Base-by-base conservation (phyloP, 305 asterid genomes). In the Fraxinus sp. region DNA sequence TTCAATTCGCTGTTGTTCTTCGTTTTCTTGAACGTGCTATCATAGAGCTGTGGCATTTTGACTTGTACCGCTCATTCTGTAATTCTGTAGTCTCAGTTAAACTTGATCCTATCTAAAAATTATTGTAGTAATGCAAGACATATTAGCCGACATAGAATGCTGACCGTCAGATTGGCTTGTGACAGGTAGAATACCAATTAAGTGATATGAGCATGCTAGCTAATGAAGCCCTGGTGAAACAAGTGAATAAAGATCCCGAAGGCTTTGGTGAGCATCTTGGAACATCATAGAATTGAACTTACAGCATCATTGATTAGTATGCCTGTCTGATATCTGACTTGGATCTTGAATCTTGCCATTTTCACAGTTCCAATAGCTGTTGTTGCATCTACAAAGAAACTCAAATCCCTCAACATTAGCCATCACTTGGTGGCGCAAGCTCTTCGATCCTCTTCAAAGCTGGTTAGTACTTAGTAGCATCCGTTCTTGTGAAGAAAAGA, bases 131-230 rank as follows among this genome's bases (percentile, higher is more conserved):
- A 28, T 32, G 22, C 18, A 30, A 26, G 74, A 28, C 18, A 24
- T 68, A 26, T 2, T 26, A 68, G 11, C 26, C 33, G 32, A 22
- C 71, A 20, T 62, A 62, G 32, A 62, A 62, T 62, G 14, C 71
- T 20, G 32, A 62, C 71, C 28, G 22, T 62, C 72, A 24, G 35
- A 26, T 26, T 35, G 74, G 71, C 32, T 7, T 62, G 46, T 20
- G 73, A 32, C 90, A 94, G 98, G 97, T 93, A 78, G 98, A 95
- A 78, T 95, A 94, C 85, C 95, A 94, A 86, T 93, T 94, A 68
- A 94, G 97, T 80, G 98, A 94, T 85, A 90, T 92, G 97, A 94
- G 98, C 88, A 85, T 95, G 91, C 92, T 95, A 76, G 98, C 98
- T 32, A 95, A 95, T 74, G 98, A 95, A 78, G 87, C 95, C 74